These are phyloP conservation scores for Typha latifolia DNA, from an alignment of 176 grass and related monocot genomes.

Conservation along the genomic window DNA sequence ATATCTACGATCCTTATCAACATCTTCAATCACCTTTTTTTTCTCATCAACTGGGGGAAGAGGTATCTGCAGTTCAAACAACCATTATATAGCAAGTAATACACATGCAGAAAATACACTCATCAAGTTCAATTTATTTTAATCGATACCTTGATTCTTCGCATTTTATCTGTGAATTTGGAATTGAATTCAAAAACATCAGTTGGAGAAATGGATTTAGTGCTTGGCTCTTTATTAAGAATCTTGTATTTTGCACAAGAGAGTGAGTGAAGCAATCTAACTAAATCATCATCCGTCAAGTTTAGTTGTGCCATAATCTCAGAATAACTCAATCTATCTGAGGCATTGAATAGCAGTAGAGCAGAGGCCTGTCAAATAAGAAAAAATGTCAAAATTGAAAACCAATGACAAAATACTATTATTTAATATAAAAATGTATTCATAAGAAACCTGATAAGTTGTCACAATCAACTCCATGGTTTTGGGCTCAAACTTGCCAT, in stretches of 20 bases:
- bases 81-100: not conserved
- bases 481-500: constrained; percentile 61
- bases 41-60: constrained; percentile 5
- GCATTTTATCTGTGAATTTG: constrained; percentile 18
- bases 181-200: constrained; percentile 13
- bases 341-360: constrained; percentile 19
- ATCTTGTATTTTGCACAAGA: constrained; percentile 24
- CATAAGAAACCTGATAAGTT: constrained; percentile 56
- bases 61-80: constrained; percentile 10
- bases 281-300: constrained; percentile 20
- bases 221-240: constrained; percentile 19
- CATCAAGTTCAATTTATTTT: no score
- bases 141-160: constrained; percentile 13
- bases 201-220: constrained; percentile 12
- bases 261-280: constrained; percentile 26
- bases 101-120: not conserved
- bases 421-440: not conserved
- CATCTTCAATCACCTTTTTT: constrained; percentile 16
- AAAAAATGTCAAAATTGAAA: not conserved
- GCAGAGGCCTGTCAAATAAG: constrained; percentile 10
- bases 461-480: constrained; percentile 82
- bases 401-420: not conserved
- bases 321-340: constrained; percentile 21
- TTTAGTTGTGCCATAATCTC: constrained; percentile 21
- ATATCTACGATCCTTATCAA: constrained; percentile 59